Evolutionary conservation across 129 eudicot species (phyloP).

Genomic region (Rutidosis leptorrhynchoides): DNA sequence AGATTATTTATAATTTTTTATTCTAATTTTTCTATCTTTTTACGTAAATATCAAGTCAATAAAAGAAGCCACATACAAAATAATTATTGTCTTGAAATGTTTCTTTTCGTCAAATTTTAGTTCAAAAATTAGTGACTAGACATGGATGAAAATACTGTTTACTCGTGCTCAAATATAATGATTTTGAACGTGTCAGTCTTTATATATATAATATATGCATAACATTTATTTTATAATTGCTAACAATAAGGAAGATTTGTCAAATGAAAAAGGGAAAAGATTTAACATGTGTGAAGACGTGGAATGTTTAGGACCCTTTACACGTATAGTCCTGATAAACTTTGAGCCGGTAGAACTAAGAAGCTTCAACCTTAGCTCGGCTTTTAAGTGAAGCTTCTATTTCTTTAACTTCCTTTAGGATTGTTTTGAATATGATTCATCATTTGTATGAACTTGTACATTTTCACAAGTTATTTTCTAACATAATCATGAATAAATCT

Average conservation of each 20-base stretch:
- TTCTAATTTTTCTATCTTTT: neutral
- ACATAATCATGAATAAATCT: slow-evolving; percentile 4
- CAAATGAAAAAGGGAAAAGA: neutral
- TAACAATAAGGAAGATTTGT: slow-evolving; percentile 2
- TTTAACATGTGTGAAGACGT: neutral
- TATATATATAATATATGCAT: slow-evolving; percentile 3
- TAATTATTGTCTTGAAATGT: neutral
- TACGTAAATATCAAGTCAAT: neutral
- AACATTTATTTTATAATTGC: neutral
- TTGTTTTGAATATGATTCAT: slow-evolving; percentile 3
- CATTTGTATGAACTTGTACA: slow-evolving; percentile 4
- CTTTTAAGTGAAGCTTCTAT: neutral
- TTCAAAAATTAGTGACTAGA: neutral
- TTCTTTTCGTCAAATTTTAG: slow-evolving; percentile 6
- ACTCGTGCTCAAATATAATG: slow-evolving; percentile 1
- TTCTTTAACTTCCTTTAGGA: slow-evolving; percentile 3
- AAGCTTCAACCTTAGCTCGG: neutral
- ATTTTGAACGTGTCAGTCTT: neutral
- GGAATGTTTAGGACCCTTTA: neutral
- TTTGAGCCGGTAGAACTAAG: too few species aligned
- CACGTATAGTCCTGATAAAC: slow-evolving; percentile 13
- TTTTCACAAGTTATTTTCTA: neutral
- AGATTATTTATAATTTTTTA: neutral
- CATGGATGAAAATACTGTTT: slow-evolving; percentile 4
- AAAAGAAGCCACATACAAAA: slow-evolving; percentile 1